These are phyloP conservation scores for Gloeostereum incarnatum DNA, from an alignment of 768 basidiomycete species.

Conservation along the genomic window DNA sequence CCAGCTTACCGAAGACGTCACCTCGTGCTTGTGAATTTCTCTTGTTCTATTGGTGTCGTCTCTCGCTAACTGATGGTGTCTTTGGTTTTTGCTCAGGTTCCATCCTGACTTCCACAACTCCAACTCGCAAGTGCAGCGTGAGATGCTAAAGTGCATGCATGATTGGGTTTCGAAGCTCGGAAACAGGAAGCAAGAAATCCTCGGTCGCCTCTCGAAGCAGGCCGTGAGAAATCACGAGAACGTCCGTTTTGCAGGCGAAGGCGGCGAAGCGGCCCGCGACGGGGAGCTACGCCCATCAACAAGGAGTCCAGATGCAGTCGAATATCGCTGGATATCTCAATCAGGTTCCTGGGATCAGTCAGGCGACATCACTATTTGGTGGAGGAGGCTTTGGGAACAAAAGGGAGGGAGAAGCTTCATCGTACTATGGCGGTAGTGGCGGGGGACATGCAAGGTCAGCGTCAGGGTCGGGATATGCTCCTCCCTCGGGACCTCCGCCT, in stretches of 20 bases:
- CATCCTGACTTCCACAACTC: constrained; percentile 75
- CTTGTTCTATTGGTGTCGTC: not conserved
- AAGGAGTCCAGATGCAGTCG: constrained; percentile 41
- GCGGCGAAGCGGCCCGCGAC: constrained; percentile 34
- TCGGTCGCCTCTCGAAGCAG: constrained; percentile 54
- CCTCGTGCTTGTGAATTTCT: constrained; percentile 52
- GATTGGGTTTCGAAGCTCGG: constrained; percentile 51
- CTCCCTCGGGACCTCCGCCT: constrained; percentile 20
- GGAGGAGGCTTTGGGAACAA: constrained; percentile 16
- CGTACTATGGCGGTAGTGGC: constrained; percentile 19
- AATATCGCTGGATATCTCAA: constrained; percentile 34
- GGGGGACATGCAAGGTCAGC: constrained; percentile 9
- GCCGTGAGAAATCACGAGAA: constrained; percentile 68
- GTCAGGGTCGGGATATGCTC: constrained; percentile 16
- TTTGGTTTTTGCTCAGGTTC: constrained; percentile 36
- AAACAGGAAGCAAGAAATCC: constrained; percentile 31
- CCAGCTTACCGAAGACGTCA: constrained; percentile 48
- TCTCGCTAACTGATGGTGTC: not conserved
- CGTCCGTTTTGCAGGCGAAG: constrained; percentile 46
- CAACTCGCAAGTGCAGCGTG: constrained; percentile 56
- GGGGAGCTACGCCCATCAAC: constrained; percentile 36
- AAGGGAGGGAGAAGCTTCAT: constrained; percentile 11
- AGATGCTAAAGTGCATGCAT: constrained; percentile 66
- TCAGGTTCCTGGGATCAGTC: constrained; percentile 35
- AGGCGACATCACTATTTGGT: constrained; percentile 26